Evolutionary conservation across 805 yeast genomes (phyloP), one percentile per base, ranked within the genome.

Genomic region (Nakazawaea populi): DNA sequence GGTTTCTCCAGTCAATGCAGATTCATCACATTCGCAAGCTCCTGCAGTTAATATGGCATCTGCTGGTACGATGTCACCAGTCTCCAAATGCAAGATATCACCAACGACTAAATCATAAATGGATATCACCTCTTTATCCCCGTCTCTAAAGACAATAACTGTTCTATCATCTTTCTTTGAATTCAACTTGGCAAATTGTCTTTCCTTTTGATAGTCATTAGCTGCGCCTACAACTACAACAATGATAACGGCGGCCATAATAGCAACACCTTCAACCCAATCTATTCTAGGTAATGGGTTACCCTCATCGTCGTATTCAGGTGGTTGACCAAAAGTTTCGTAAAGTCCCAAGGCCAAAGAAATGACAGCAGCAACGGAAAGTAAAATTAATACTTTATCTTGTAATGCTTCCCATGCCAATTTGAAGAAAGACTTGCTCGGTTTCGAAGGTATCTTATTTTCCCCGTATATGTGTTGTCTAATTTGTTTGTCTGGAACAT

Each of bases 211-310:
- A 72, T 87, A 94, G 69, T 94, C 99, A 66, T 94, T 94, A n/a
- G 80, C 85, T 2, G 97, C 94, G 46, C 97, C 96, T 11, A 95
- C 99, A 2, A 89, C 56, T 4, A 92, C 96, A 35, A 94, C 98
- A 53, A 94, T 92, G 4, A 81, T 60, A 28, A 94, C 87, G 24
- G 99, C 99, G 4, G 86, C 86, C 58, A 94, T 79, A 63, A 94
- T 94, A 40, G 99, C 99, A 38, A 91, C 96, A 58, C 99, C 99
- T 72, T 94, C 99, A 45, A 95, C 96, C 97, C 98, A 94, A 60
- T 92, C 96, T 34, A 94, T 95, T 60, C 83, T 80, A 14, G 97
- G 97, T 50, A 82, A 66, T 24, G 80, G 73, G 27, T 80, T 74
- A 30, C 96, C 96, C 56, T 89, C 88, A 5, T 78, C 82, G 65